Conservation (phyloP, 148 eudicot species). For the Diospyros kaki region DNA sequence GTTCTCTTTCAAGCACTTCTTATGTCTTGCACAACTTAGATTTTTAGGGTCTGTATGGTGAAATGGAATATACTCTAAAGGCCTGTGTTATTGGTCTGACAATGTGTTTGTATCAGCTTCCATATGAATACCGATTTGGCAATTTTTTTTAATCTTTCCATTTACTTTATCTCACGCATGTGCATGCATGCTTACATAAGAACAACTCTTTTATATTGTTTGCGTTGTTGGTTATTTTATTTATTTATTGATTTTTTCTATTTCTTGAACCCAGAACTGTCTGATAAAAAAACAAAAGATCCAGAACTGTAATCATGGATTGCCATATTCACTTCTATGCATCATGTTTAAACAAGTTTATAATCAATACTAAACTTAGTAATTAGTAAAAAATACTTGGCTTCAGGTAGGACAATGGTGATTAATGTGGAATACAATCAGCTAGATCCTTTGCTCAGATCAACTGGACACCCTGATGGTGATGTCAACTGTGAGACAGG, state of each 20-base stretch:
- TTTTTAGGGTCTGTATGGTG: background rate
- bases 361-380: background rate
- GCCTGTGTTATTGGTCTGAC: too few relatives aligned
- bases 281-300: too few relatives aligned
- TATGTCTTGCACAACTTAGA: background rate
- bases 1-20: background rate
- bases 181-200: too few relatives aligned
- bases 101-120: too few relatives aligned
- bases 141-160: too few relatives aligned
- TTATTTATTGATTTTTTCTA: too few relatives aligned
- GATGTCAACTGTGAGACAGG: constrained; percentile 91
- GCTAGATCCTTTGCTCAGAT: constrained; percentile 94
- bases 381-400: constrained; percentile 14
- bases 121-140: too few relatives aligned
- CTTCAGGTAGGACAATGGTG: constrained; percentile 86
- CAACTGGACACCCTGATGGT: constrained; percentile 85
- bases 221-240: too few relatives aligned
- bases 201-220: too few relatives aligned
- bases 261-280: too few relatives aligned
- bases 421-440: constrained; percentile 99
- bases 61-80: background rate
- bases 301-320: too few relatives aligned
- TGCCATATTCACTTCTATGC: background rate
- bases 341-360: background rate
- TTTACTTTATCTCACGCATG: too few relatives aligned